Conservation (phyloP, 495 filamentous ascomycete genomes). For the Lophiostoma macrostomum region DNA sequence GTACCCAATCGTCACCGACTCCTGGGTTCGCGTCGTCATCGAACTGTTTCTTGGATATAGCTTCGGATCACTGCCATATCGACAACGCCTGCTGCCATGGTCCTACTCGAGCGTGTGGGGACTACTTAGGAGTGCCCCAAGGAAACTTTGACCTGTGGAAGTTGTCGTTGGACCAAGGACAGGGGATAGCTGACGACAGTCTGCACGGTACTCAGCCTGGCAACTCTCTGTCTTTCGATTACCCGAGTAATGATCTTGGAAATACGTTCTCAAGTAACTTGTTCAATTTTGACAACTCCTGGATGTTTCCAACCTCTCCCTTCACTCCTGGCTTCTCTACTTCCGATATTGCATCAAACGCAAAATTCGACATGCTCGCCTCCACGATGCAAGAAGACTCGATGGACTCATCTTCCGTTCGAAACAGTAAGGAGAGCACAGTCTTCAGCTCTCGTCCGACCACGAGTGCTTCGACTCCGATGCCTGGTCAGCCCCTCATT, state of each 20-base stretch:
- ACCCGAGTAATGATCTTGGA: neutral
- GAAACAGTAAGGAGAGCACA: neutral
- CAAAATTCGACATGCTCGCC: conserved; percentile 6
- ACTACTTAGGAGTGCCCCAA: neutral
- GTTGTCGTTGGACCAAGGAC: conserved; percentile 2
- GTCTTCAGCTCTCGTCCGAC: neutral
- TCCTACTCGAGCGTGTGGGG: neutral
- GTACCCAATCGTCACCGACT: conserved; percentile 3
- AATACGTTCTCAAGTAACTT: neutral
- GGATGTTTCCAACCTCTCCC: conserved; percentile 9
- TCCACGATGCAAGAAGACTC: conserved; percentile 4
- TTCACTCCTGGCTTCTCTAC: neutral
- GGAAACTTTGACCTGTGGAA: conserved; percentile 12
- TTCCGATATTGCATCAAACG: neutral
- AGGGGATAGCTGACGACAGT: conserved; percentile 10
- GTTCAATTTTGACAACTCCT: conserved; percentile 6
- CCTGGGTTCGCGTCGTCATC: neutral
- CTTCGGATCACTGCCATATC: conserved; percentile 27
- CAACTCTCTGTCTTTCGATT: neutral
- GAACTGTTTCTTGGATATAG: conserved; percentile 12
- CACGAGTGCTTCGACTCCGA: neutral
- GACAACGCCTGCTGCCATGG: conserved; percentile 22
- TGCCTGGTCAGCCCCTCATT: conserved; percentile 1
- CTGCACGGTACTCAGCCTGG: conserved; percentile 2
- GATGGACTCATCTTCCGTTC: too few relatives aligned